These are phyloP conservation scores for Suhomyces canberraensis DNA, from an alignment of 805 yeast species.

Conservation along the genomic window DNA sequence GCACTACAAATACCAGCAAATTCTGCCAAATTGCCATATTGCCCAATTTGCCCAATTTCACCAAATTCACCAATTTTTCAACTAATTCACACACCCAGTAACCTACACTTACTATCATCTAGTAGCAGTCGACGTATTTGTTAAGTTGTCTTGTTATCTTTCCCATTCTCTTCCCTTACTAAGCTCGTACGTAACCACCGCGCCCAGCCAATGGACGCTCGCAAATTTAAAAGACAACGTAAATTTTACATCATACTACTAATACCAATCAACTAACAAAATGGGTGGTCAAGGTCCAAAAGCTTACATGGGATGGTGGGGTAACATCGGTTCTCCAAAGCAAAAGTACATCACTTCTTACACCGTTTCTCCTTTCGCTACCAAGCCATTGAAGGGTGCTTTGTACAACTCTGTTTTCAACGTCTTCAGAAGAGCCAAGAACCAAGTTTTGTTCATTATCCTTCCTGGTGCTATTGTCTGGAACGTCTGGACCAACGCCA, in stretches of 20 bases:
- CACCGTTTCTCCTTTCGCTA: constrained; percentile 91
- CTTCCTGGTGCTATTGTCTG: constrained; percentile 80
- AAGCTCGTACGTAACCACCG: background rate
- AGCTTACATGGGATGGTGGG: constrained; percentile 98
- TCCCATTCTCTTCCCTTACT: no score
- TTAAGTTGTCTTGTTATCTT: no score
- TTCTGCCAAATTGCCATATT: no score
- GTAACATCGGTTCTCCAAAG: constrained; percentile 79
- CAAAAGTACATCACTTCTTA: constrained; percentile 86
- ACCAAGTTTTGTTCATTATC: constrained; percentile 74
- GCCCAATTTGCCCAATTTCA: no score
- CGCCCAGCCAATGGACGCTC: constrained; percentile 11
- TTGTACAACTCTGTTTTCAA: constrained; percentile 85
- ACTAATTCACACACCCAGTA: no score
- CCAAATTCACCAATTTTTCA: no score
- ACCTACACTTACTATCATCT: no score
- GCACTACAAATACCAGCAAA: no score
- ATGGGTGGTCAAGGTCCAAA: constrained; percentile 74
- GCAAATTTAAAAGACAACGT: constrained; percentile 7
- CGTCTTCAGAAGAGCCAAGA: constrained; percentile 88
- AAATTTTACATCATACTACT: constrained; percentile 1
- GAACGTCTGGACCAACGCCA: constrained; percentile 82
- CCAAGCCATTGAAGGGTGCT: constrained; percentile 85
- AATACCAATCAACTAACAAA: constrained; percentile 7
- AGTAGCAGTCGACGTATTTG: no score